Conservation (phyloP, 2,329 filamentous ascomycete genomes). For the Diaporthe capsici region DNA sequence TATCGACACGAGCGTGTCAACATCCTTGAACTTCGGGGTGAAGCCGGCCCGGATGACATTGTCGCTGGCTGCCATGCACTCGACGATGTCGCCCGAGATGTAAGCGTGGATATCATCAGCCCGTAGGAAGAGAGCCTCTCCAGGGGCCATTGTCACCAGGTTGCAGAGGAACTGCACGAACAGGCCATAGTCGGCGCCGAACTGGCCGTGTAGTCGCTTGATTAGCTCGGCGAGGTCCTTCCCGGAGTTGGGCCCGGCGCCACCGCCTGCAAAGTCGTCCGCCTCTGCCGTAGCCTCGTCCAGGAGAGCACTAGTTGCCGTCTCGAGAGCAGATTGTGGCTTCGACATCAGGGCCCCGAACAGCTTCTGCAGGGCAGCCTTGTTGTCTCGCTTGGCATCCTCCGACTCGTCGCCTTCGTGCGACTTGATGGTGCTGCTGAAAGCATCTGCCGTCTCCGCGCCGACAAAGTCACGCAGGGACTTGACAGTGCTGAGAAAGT, state of each 20-base stretch:
- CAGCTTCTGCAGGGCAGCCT: slow-evolving; percentile 79
- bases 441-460: slow-evolving; percentile 70
- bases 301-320: slow-evolving; percentile 78
- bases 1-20: slow-evolving; percentile 88
- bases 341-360: slow-evolving; percentile 89
- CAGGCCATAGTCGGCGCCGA: slow-evolving; percentile 90
- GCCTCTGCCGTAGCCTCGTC: slow-evolving; percentile 77
- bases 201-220: slow-evolving; percentile 82
- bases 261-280: slow-evolving; percentile 80
- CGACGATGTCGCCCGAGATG: slow-evolving; percentile 92
- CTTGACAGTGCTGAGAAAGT: slow-evolving; percentile 76
- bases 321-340: slow-evolving; percentile 73
- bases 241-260: slow-evolving; percentile 76
- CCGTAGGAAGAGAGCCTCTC: slow-evolving; percentile 95
- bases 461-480: slow-evolving; percentile 78
- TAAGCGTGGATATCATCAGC: slow-evolving; percentile 99
- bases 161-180: slow-evolving; percentile 99
- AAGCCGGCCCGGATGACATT: slow-evolving; percentile 98
- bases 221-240: slow-evolving; percentile 83
- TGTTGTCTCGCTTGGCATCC: slow-evolving; percentile 70
- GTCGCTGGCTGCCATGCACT: slow-evolving; percentile 99
- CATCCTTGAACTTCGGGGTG: slow-evolving; percentile 98
- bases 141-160: slow-evolving; percentile 87
- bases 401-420: slow-evolving; percentile 57
- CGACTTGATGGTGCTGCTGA: slow-evolving; percentile 64